Evolutionary conservation across 1,139 yeast species (phyloP), one percentile per base, ranked within the genome.

Genomic region (Scheffersomyces titani): DNA sequence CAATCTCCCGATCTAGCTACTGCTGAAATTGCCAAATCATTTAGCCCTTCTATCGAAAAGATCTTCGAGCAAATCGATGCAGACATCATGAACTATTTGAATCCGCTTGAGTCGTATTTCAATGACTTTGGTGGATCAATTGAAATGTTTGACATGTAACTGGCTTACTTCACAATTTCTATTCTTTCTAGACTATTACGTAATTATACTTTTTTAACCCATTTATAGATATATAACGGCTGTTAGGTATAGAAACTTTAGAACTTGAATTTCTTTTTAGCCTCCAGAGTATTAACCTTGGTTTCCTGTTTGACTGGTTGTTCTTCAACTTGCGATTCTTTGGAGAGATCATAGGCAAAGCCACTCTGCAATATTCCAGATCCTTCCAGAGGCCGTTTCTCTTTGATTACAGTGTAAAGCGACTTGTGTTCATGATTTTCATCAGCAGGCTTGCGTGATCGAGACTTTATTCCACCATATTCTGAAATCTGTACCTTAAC

Each of bases 21-120:
- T 20, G 21, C 46, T 30, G 45, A 47, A n/a, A 9, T 52, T 16
- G 19, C 49, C 52, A 24, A 24, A 24, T 7, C 36, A 7, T 24
- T 24, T 13, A 24, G 36, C 3, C 52, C 57, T 47, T 64, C 74
- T 5, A 60, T 72, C 44, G 74, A 74, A 51, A 74, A 71, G 40
- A 68, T 75, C 19, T 73, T 75, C 60, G 72, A 71, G 57, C 75
- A 67, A 47, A 71, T 75, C 19, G 76, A 74, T 54, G 65, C 70
- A 1, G 78, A 75, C 60, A 60, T 73, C 16, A 54, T 70, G 53
- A 64, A 65, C 24, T 70, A 65, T 58, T 63, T 74, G 49, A 72
- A 73, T 55, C 75, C 76, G 3, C 60, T 69, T 30, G 75, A 72
- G 46, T 61, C 69, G n/a, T 65, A 62, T 47, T 63, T 66, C 6